Evolutionary conservation across 140 eudicot species (phyloP).

Genomic region (Flaveria floridana): DNA sequence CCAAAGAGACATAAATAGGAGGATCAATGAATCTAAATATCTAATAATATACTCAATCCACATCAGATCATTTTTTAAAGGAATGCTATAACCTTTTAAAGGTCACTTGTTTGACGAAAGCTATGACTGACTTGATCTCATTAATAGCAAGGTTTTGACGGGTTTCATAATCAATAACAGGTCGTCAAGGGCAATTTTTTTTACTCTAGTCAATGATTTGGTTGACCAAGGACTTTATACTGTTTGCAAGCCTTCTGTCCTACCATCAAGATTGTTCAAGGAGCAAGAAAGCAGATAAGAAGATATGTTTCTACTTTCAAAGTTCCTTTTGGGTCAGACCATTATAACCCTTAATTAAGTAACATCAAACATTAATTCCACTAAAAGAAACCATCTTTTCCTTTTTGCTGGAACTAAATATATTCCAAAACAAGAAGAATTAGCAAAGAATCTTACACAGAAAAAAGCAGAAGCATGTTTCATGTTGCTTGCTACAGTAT

Average conservation of each 20-base stretch:
- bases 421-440: conserved; percentile 35
- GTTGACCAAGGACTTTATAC: conserved; percentile 21
- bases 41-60: neutral
- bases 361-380: conserved; percentile 15
- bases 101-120: no score
- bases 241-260: conserved; percentile 15
- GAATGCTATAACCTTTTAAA: neutral
- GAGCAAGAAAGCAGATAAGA: conserved; percentile 22
- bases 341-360: conserved; percentile 8
- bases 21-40: neutral
- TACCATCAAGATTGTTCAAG: conserved; percentile 10
- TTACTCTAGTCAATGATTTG: conserved; percentile 10
- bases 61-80: neutral
- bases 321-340: conserved; percentile 28
- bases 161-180: no score
- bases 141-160: no score
- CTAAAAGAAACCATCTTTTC: conserved; percentile 25
- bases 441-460: conserved; percentile 29
- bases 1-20: neutral
- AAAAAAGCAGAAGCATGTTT: conserved; percentile 18
- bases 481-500: conserved; percentile 21
- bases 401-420: conserved; percentile 13
- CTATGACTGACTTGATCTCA: no score
- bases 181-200: no score
- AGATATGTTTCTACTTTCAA: conserved; percentile 27